Evolutionary conservation across 1,284 basidiomycete species (phyloP).

Genomic region (Trichosporon sp.): DNA sequence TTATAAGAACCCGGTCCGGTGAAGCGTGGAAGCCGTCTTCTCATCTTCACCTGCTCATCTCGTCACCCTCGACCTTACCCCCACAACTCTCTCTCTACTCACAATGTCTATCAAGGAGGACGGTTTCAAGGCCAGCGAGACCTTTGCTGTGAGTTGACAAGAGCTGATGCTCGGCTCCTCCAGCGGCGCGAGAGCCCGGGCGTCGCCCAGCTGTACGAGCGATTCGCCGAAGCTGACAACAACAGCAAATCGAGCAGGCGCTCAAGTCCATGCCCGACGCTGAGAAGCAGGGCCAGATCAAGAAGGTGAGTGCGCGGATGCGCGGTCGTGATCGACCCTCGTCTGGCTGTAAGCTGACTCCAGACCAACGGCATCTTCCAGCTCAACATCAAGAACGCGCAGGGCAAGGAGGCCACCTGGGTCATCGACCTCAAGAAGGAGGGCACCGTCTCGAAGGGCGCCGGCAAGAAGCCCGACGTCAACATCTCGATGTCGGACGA

Average conservation of each 20-base stretch:
- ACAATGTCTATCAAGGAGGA: conserved; percentile 40
- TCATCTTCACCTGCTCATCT: background rate
- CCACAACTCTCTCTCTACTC: background rate
- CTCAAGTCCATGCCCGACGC: conserved; percentile 64
- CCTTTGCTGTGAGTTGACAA: conserved; percentile 53
- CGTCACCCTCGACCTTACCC: background rate
- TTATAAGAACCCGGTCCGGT: background rate
- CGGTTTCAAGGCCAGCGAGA: conserved; percentile 59
- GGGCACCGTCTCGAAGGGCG: conserved; percentile 72
- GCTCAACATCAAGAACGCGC: conserved; percentile 72
- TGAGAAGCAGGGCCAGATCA: conserved; percentile 74
- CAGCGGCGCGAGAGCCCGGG: background rate
- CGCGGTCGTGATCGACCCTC: background rate
- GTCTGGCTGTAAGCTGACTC: background rate
- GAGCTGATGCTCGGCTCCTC: background rate
- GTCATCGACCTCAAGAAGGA: conserved; percentile 90
- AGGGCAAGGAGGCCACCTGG: conserved; percentile 73
- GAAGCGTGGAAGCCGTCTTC: background rate
- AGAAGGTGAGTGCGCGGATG: conserved; percentile 51
- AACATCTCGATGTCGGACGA: conserved; percentile 46
- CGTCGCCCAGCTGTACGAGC: background rate
- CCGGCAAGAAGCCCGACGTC: conserved; percentile 58
- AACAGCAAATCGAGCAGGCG: conserved; percentile 56
- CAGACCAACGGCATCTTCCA: conserved; percentile 92
- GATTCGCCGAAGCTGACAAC: background rate